phyloP scores from a whole-genome alignment of 257 asterid species.

The Parsonsia alboflavescens region DNA sequence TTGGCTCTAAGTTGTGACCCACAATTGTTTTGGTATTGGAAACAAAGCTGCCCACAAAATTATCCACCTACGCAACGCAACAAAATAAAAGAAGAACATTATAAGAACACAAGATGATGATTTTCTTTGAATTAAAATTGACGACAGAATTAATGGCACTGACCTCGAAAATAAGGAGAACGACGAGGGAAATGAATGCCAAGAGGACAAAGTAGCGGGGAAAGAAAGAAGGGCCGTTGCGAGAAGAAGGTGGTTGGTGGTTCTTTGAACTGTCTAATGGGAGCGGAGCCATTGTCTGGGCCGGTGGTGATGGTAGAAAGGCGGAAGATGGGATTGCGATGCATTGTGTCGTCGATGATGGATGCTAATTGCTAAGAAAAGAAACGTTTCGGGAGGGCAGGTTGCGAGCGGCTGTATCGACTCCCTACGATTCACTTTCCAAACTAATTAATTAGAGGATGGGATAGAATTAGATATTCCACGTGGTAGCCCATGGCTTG shows the following conservation, averaged over 20 bases:
- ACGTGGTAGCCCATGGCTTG: constrained; percentile 3
- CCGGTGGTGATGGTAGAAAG: background rate
- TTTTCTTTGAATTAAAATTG: background rate
- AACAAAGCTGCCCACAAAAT: constrained; percentile 30
- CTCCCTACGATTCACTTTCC: background rate
- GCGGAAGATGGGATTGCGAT: background rate
- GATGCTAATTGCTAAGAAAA: no score
- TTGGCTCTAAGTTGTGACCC: constrained; percentile 73
- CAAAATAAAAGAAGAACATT: background rate
- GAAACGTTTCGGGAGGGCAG: background rate
- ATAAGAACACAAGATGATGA: no score
- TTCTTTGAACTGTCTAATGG: background rate
- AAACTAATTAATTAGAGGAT: background rate
- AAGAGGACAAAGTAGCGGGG: constrained; percentile 39
- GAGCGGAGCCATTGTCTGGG: constrained; percentile 21
- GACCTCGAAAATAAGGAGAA: constrained; percentile 45
- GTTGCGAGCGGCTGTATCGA: background rate
- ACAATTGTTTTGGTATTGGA: constrained; percentile 52
- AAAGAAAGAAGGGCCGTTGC: constrained; percentile 6
- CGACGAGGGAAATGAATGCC: constrained; percentile 27
- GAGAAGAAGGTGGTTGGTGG: background rate
- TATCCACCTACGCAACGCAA: constrained; percentile 36
- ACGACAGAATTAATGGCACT: background rate
- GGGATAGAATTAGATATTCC: background rate
- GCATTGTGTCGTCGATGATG: background rate